Conservation (phyloP, 495 filamentous ascomycete genomes). For the Neurospora discreta region DNA sequence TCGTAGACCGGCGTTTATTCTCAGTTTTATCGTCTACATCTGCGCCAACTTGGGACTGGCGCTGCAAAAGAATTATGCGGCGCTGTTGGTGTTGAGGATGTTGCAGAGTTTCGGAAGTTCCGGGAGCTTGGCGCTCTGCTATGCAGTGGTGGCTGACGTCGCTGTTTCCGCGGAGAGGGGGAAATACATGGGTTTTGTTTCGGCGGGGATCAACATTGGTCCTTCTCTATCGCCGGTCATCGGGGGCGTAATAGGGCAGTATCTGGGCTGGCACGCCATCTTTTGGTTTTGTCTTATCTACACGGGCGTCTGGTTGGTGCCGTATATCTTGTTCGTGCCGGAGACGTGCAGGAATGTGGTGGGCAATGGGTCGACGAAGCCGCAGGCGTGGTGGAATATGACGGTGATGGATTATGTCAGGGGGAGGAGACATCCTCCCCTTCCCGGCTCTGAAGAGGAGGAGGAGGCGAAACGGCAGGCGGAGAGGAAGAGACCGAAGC, state of each 20-base stretch:
- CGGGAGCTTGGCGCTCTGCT: slow-evolving; percentile 47
- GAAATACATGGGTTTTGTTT: slow-evolving; percentile 45
- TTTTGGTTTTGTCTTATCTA: slow-evolving; percentile 67
- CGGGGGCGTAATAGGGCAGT: slow-evolving; percentile 52
- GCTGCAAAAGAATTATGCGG: slow-evolving; percentile 46
- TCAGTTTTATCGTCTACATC: slow-evolving; percentile 47
- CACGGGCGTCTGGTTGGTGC: slow-evolving; percentile 37
- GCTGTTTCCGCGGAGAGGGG: slow-evolving; percentile 47
- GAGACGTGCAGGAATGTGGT: slow-evolving; percentile 64
- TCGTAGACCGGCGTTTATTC: slow-evolving; percentile 47
- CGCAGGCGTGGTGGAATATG: slow-evolving; percentile 43
- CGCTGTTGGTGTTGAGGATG: slow-evolving; percentile 50
- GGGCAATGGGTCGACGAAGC: slow-evolving; percentile 49
- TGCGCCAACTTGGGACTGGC: slow-evolving; percentile 54
- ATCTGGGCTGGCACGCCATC: slow-evolving; percentile 56
- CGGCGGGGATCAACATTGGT: slow-evolving; percentile 40
- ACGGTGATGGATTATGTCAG: slow-evolving; percentile 29
- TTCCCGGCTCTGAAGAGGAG: background rate
- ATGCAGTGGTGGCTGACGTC: slow-evolving; percentile 52
- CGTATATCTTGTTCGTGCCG: slow-evolving; percentile 45
- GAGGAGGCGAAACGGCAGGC: background rate
- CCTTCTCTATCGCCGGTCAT: slow-evolving; percentile 51
- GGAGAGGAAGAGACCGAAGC: slow-evolving; percentile 27
- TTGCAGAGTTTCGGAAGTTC: slow-evolving; percentile 42
- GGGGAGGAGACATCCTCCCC: background rate